A percentile compares a stretch with the other conserved stretches of the same genome.
These are phyloP conservation scores for Trichoderma sp. DNA, from an alignment of 2,329 filamentous ascomycete genomes.

Conservation along the genomic window DNA sequence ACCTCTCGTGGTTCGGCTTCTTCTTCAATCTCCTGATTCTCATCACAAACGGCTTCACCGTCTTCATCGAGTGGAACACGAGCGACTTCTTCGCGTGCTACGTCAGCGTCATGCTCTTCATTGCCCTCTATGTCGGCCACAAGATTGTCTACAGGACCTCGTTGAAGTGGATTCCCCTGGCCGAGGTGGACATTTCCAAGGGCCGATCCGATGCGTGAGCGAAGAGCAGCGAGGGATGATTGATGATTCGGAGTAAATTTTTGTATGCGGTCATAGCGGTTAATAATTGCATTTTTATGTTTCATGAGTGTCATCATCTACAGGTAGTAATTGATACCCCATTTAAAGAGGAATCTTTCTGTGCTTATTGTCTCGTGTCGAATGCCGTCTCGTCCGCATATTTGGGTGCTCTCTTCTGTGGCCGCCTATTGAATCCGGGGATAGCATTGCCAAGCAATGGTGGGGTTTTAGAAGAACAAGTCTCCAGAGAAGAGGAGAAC, in stretches of 20 bases:
- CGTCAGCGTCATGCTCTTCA: constrained; percentile 64
- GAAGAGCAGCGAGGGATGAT: not conserved
- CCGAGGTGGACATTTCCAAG: constrained; percentile 40
- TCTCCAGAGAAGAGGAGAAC: not conserved
- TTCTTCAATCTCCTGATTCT: constrained; percentile 66
- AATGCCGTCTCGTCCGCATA: not conserved
- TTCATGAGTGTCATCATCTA: constrained; percentile 25
- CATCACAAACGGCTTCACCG: constrained; percentile 68
- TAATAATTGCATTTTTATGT: constrained; percentile 12
- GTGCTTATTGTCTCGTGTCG: not conserved
- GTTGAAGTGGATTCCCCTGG: constrained; percentile 41
- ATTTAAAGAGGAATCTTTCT: not conserved
- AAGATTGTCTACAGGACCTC: constrained; percentile 52
- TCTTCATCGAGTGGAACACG: constrained; percentile 64
- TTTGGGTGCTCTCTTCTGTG: not conserved
- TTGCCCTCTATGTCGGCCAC: constrained; percentile 61
- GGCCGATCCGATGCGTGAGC: constrained; percentile 11
- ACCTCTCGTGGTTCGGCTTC: constrained; percentile 64
- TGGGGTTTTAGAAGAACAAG: not conserved
- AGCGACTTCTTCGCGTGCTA: constrained; percentile 66
- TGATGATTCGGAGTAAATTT: not conserved
- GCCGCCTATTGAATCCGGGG: not conserved
- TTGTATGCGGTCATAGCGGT: constrained; percentile 1
- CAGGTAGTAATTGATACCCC: constrained; percentile 26
- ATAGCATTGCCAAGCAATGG: not conserved